These are phyloP conservation scores for Corchorus olitorius DNA, from an alignment of 345 rosid species.

Conservation along the genomic window DNA sequence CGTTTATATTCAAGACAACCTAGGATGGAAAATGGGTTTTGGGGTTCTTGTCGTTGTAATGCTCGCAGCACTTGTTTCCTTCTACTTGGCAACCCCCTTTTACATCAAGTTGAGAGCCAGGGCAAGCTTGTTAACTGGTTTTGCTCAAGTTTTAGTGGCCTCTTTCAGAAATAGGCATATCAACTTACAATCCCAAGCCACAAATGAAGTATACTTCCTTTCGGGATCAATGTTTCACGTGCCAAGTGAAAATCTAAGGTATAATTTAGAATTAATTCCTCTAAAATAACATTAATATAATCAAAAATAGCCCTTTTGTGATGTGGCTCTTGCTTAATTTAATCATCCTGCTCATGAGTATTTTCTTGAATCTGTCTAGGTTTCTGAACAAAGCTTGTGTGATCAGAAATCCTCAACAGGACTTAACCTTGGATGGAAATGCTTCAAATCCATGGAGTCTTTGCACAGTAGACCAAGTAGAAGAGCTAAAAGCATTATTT, in stretches of 20 bases:
- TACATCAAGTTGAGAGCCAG: slow-evolving; percentile 41
- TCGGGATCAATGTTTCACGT: slow-evolving; percentile 25
- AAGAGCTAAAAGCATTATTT: slow-evolving; percentile 58
- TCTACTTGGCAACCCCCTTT: slow-evolving; percentile 45
- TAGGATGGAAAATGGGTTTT: slow-evolving; percentile 64
- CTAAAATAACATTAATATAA: too few species aligned
- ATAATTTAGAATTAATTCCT: too few species aligned
- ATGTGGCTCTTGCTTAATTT: background rate
- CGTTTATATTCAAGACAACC: slow-evolving; percentile 50
- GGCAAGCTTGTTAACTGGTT: slow-evolving; percentile 41
- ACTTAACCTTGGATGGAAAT: slow-evolving; percentile 33
- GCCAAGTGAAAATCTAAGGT: slow-evolving; percentile 52
- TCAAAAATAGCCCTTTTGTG: too few species aligned
- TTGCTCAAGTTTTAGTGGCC: slow-evolving; percentile 47
- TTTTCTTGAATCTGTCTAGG: slow-evolving; percentile 30
- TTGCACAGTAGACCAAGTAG: slow-evolving; percentile 63
- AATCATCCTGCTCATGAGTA: slow-evolving; percentile 7
- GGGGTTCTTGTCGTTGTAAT: slow-evolving; percentile 44
- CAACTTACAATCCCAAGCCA: slow-evolving; percentile 21
- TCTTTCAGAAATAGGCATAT: slow-evolving; percentile 36
- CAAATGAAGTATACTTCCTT: slow-evolving; percentile 10
- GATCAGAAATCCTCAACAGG: slow-evolving; percentile 35
- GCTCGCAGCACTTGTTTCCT: slow-evolving; percentile 40
- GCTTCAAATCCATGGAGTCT: slow-evolving; percentile 48
- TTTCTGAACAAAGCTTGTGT: slow-evolving; percentile 59